A percentile compares a stretch with the other conserved stretches of the same genome.
Evolutionary conservation across 768 basidiomycete species (phyloP).

Genomic region (Gloeopeniophorella convolvens): DNA sequence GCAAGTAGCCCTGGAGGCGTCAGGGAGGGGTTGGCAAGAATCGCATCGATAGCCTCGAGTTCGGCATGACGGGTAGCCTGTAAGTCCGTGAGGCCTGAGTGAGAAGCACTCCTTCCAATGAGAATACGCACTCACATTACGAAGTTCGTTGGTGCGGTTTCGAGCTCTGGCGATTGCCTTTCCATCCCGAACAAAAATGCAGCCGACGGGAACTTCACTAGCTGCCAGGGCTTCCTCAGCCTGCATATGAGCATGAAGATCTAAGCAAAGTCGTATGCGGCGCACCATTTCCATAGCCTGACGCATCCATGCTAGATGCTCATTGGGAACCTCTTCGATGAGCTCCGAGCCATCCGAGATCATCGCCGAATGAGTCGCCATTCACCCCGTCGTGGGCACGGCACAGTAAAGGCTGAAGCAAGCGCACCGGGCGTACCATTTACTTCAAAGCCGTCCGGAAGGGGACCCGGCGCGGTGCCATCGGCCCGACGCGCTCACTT

Average conservation of each 20-base stretch:
- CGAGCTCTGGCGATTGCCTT: constrained; percentile 76
- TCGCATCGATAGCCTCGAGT: constrained; percentile 89
- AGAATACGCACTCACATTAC: constrained; percentile 59
- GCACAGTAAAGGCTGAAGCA: too few species aligned
- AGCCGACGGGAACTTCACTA: constrained; percentile 93
- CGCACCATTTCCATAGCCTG: constrained; percentile 78
- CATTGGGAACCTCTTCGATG: background rate
- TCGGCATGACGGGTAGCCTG: constrained; percentile 97
- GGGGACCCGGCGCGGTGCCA: too few species aligned
- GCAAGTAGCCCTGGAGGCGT: constrained; percentile 38
- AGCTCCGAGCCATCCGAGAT: background rate
- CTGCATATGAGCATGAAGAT: constrained; percentile 30
- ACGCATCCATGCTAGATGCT: constrained; percentile 67
- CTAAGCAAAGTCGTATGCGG: background rate
- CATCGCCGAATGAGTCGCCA: background rate
- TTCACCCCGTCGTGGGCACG: too few species aligned
- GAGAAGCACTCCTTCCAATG: background rate
- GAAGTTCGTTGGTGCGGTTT: constrained; percentile 90
- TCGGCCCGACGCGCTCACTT: too few species aligned
- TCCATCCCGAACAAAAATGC: constrained; percentile 83
- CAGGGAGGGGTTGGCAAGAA: constrained; percentile 56
- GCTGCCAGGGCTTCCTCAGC: constrained; percentile 81
- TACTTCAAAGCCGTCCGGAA: too few species aligned
- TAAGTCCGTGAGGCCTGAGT: constrained; percentile 7
- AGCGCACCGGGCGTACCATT: too few species aligned